Evolutionary conservation across 805 yeast species (phyloP).

Genomic region (Candida sonorensis): DNA sequence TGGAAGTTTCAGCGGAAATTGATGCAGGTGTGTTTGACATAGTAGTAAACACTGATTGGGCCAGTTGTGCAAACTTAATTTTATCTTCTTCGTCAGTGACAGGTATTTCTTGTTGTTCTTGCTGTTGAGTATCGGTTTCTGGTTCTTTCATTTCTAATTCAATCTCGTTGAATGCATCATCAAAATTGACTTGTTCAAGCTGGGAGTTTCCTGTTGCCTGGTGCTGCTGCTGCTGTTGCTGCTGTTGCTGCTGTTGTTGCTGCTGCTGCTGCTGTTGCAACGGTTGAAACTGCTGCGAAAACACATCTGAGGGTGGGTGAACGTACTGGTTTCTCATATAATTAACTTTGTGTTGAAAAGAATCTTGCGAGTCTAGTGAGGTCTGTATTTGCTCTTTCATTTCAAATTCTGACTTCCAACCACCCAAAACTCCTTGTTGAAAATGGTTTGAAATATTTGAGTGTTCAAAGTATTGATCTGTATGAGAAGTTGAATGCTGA

Average conservation of each 20-base stretch:
- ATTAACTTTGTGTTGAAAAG: constrained; percentile 3
- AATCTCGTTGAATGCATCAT: constrained; percentile 22
- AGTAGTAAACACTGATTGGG: constrained; percentile 30
- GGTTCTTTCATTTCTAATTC: constrained; percentile 18
- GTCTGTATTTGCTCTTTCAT: constrained; percentile 5
- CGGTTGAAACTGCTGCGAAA: background rate
- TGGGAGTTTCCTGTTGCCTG: background rate
- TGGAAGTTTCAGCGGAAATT: constrained; percentile 24
- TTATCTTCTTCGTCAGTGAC: constrained; percentile 26
- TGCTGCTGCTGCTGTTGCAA: constrained; percentile 2
- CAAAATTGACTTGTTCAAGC: constrained; percentile 10
- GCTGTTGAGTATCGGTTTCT: constrained; percentile 1
- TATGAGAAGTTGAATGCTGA: too few relatives aligned
- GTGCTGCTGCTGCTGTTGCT: constrained; percentile 1
- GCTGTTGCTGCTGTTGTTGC: constrained; percentile 4
- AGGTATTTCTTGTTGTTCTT: constrained; percentile 4
- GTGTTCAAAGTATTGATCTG: too few relatives aligned
- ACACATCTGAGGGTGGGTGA: background rate
- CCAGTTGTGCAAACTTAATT: constrained; percentile 32
- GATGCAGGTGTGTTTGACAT: constrained; percentile 28
- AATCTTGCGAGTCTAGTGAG: constrained; percentile 5
- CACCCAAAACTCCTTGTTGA: too few relatives aligned
- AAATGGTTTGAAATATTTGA: too few relatives aligned
- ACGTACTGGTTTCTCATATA: too few relatives aligned
- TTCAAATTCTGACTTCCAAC: constrained; percentile 12